Percentiles rank a stretch among this genome's conserved stretches.
phyloP scores from a whole-genome alignment of 176 grass and related monocot genomes.

The Hordeum marinum region DNA sequence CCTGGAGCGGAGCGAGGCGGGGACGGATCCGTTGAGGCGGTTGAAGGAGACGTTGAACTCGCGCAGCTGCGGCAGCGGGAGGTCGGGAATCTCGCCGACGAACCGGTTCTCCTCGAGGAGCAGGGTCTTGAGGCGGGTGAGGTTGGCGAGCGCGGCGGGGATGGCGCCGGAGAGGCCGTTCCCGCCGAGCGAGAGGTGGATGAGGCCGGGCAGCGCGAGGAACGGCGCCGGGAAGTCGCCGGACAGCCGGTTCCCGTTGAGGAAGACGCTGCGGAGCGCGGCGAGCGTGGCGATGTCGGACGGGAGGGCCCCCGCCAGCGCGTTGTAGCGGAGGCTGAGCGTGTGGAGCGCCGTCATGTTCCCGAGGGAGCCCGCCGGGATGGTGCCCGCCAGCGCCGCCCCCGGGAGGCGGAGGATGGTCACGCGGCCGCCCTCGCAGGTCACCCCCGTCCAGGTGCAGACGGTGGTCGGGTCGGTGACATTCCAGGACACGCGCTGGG shows the following conservation, averaged over 20 bases:
- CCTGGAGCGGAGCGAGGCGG: slow-evolving; percentile 27
- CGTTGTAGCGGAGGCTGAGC: slow-evolving; percentile 63
- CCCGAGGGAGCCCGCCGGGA: slow-evolving; percentile 41
- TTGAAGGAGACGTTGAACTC: slow-evolving; percentile 72
- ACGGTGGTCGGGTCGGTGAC: background rate
- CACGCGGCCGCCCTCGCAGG: slow-evolving; percentile 39
- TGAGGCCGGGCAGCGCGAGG: slow-evolving; percentile 25
- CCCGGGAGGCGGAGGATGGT: slow-evolving; percentile 44
- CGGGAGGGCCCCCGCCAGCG: slow-evolving; percentile 38
- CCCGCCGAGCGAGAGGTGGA: slow-evolving; percentile 37
- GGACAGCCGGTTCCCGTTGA: slow-evolving; percentile 50
- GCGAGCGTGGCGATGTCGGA: slow-evolving; percentile 21
- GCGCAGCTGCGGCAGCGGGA: slow-evolving; percentile 28
- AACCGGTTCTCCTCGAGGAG: slow-evolving; percentile 56
- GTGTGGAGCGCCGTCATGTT: slow-evolving; percentile 60
- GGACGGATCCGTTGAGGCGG: slow-evolving; percentile 54
- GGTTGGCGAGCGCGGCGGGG: slow-evolving; percentile 32
- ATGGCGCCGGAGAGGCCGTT: slow-evolving; percentile 42
- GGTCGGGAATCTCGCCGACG: slow-evolving; percentile 35
- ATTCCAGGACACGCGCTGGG: slow-evolving; percentile 43
- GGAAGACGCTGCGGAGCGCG: slow-evolving; percentile 44
- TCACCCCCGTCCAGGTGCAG: slow-evolving; percentile 58
- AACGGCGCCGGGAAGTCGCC: slow-evolving; percentile 41
- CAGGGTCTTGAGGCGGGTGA: slow-evolving; percentile 36
- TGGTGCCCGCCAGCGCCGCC: slow-evolving; percentile 17